A percentile compares a stretch with the other conserved stretches of the same genome.
Evolutionary conservation across 805 yeast genomes (phyloP).

Genomic region (Saccharomycopsis fodiens): DNA sequence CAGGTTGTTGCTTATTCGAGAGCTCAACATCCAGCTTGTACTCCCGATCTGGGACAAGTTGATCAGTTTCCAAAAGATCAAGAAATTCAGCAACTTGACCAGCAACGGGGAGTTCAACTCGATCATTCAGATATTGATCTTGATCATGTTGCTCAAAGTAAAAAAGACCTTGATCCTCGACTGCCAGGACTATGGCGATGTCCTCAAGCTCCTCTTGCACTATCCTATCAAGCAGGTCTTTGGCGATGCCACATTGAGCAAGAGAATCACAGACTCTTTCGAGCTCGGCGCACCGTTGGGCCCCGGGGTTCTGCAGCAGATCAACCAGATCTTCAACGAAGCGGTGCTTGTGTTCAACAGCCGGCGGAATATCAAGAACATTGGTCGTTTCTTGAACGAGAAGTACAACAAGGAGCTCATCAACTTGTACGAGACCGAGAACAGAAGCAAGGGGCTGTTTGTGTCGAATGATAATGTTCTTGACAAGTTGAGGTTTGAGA

Average conservation of each 20-base stretch:
- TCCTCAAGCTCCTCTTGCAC: conserved; percentile 37
- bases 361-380: conserved; percentile 29
- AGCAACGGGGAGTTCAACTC: conserved; percentile 27
- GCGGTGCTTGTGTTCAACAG: conserved; percentile 17
- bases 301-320: not conserved
- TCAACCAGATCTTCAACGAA: conserved; percentile 14
- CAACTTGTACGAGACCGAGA: conserved; percentile 24
- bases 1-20: conserved; percentile 38
- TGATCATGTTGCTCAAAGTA: conserved; percentile 35
- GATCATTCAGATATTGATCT: conserved; percentile 33
- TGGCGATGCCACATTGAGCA: conserved; percentile 27
- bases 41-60: conserved; percentile 37
- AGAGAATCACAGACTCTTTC: conserved; percentile 30
- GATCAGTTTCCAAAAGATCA: conserved; percentile 24
- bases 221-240: conserved; percentile 33
- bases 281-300: conserved; percentile 27
- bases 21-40: conserved; percentile 33
- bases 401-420: conserved; percentile 33
- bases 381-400: conserved; percentile 35
- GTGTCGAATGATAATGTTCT: conserved; percentile 22
- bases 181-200: conserved; percentile 40
- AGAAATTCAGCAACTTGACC: conserved; percentile 30
- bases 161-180: conserved; percentile 37
- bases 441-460: not conserved
- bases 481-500: conserved; percentile 39